These are phyloP conservation scores for Spergularia marina DNA, from an alignment of 148 eudicot genomes.

Conservation along the genomic window DNA sequence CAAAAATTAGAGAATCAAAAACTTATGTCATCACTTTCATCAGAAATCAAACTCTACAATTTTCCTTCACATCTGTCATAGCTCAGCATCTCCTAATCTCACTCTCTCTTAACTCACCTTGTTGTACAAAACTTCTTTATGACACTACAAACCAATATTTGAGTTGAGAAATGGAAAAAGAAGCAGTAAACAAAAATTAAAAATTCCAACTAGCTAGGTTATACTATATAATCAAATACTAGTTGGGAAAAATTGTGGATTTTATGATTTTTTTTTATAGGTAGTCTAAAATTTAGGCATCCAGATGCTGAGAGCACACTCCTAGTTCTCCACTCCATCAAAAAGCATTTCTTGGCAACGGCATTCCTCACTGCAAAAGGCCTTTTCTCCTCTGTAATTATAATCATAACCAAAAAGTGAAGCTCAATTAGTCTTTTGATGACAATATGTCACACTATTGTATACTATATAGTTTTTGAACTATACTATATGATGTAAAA, in stretches of 20 bases:
- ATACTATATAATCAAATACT: slow-evolving; percentile 12
- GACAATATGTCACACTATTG: not conserved
- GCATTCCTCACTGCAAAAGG: slow-evolving; percentile 85
- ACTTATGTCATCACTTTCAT: slow-evolving; percentile 32
- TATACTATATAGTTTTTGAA: not conserved
- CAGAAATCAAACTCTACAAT: slow-evolving; percentile 22
- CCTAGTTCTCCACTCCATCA: slow-evolving; percentile 46
- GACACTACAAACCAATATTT: slow-evolving; percentile 22
- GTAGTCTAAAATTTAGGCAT: slow-evolving; percentile 3
- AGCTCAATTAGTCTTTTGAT: slow-evolving; percentile 3
- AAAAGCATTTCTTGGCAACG: slow-evolving; percentile 71
- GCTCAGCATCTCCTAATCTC: slow-evolving; percentile 18
- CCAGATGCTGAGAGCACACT: slow-evolving; percentile 26
- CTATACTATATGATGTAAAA: not conserved
- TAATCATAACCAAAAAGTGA: slow-evolving; percentile 10
- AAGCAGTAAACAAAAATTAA: not conserved
- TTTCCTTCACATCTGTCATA: slow-evolving; percentile 21
- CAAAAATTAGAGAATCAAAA: slow-evolving; percentile 24
- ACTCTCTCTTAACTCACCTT: slow-evolving; percentile 18
- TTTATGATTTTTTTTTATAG: not conserved
- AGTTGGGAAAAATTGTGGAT: slow-evolving; percentile 18
- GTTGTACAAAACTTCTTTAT: slow-evolving; percentile 31
- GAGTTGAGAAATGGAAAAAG: slow-evolving; percentile 16
- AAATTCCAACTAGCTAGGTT: slow-evolving; percentile 24
- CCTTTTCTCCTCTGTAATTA: slow-evolving; percentile 73